Percentiles rank a stretch among this genome's conserved stretches.
These are phyloP conservation scores for Angomonas deanei DNA, from an alignment of 208 protist species.

Conservation along the genomic window DNA sequence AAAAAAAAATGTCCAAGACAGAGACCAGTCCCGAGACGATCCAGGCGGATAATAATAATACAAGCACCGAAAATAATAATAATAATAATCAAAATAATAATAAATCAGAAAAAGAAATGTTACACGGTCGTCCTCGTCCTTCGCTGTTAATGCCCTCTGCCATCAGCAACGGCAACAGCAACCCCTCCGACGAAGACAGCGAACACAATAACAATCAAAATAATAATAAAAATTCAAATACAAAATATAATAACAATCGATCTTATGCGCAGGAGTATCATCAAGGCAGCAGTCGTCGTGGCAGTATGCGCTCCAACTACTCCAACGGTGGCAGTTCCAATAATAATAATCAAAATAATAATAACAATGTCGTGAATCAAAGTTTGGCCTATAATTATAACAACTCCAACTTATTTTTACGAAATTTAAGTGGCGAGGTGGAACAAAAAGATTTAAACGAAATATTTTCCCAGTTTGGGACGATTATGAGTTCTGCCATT, in stretches of 20 bases:
- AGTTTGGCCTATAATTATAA: background rate
- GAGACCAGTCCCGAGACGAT: no score
- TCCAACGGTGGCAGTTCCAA: no score
- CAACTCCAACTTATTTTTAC: slow-evolving; percentile 49
- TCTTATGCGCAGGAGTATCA: background rate
- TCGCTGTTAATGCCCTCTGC: no score
- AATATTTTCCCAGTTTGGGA: slow-evolving; percentile 43
- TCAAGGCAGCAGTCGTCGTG: background rate
- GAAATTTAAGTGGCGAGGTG: slow-evolving; percentile 30
- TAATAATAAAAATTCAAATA: background rate
- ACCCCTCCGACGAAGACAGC: background rate
- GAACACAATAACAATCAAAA: background rate
- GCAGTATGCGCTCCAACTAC: background rate
- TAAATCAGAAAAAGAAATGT: background rate
- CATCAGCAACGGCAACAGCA: background rate
- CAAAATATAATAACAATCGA: background rate
- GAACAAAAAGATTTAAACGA: slow-evolving; percentile 26
- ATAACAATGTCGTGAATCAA: background rate
- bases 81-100: no score
- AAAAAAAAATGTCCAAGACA: background rate
- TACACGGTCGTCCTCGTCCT: no score
- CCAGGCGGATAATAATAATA: no score
- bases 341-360: slow-evolving; percentile 1
- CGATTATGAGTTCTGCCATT: slow-evolving; percentile 48
- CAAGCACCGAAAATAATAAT: no score